Percentiles rank a stretch among this genome's conserved stretches.
Evolutionary conservation across 2,329 filamentous ascomycete genomes (phyloP).

Genomic region (Pseudopyricularia javanii): DNA sequence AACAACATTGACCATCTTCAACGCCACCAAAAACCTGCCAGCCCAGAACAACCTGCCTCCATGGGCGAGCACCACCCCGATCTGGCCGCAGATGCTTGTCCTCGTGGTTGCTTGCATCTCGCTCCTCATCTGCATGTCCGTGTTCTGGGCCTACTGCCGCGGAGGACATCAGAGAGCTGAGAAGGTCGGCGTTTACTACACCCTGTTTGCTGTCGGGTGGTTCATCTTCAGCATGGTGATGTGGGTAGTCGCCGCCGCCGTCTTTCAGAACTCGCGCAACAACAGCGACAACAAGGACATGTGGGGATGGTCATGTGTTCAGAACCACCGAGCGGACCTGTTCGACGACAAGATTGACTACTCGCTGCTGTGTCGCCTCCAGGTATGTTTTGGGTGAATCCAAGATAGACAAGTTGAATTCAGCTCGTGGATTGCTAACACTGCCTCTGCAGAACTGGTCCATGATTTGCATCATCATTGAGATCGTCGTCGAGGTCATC

Average conservation of each 20-base stretch:
- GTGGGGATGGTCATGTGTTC: conserved; percentile 96
- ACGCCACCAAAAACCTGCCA: conserved; percentile 66
- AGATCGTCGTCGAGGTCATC: conserved; percentile 84
- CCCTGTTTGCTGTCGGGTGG: conserved; percentile 82
- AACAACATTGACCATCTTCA: conserved; percentile 85
- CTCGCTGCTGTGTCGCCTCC: conserved; percentile 78
- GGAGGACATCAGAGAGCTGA: conserved; percentile 82
- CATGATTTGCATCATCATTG: conserved; percentile 92
- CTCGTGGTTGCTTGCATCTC: conserved; percentile 71
- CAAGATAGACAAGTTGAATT: background rate
- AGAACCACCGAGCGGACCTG: conserved; percentile 68
- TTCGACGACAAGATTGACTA: conserved; percentile 79
- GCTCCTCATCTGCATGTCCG: conserved; percentile 61
- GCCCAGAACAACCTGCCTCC: conserved; percentile 68
- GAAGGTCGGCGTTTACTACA: conserved; percentile 92
- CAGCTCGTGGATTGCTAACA: conserved; percentile 12
- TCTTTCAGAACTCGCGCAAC: conserved; percentile 68
- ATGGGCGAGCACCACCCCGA: conserved; percentile 68
- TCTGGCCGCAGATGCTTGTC: conserved; percentile 83
- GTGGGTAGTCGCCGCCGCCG: conserved; percentile 77
- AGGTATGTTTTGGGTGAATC: conserved; percentile 36
- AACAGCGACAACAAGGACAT: conserved; percentile 72
- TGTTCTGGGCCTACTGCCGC: conserved; percentile 78
- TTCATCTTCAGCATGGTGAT: conserved; percentile 89
- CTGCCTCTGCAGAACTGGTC: conserved; percentile 63